Conservation (phyloP, 805 yeast genomes). For the Cyberlindnera maritima region DNA sequence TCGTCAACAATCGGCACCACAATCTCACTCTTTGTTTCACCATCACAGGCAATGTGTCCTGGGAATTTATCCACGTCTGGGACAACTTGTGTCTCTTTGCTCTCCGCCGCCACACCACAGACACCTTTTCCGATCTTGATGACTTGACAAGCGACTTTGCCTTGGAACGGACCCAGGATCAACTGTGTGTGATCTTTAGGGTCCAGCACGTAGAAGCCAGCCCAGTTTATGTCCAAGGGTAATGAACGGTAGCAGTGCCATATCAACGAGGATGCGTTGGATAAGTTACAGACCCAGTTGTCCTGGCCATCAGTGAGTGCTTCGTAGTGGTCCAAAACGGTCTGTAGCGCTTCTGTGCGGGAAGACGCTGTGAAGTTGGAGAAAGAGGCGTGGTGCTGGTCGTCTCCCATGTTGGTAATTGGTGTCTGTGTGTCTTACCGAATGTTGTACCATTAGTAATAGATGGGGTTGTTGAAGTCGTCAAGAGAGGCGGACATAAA, state of each 20-base stretch:
- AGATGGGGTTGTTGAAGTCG: too few species aligned
- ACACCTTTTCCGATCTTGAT: constrained; percentile 83
- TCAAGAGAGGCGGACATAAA: too few species aligned
- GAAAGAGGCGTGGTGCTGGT: constrained; percentile 71
- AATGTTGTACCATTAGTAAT: too few species aligned
- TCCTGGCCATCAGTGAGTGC: constrained; percentile 61
- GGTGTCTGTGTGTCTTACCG: too few species aligned
- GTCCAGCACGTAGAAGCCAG: constrained; percentile 75
- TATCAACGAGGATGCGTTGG: constrained; percentile 81
- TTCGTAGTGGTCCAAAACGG: constrained; percentile 55
- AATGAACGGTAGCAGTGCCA: constrained; percentile 85
- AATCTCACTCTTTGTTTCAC: constrained; percentile 88
- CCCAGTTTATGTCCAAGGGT: constrained; percentile 71
- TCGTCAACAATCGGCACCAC: constrained; percentile 73
- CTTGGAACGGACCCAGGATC: constrained; percentile 90
- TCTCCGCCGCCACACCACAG: constrained; percentile 80
- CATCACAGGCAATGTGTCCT: constrained; percentile 97
- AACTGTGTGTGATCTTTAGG: constrained; percentile 39
- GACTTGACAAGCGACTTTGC: constrained; percentile 92
- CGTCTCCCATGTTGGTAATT: constrained; percentile 16
- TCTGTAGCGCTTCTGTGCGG: constrained; percentile 56
- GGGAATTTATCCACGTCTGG: constrained; percentile 75
- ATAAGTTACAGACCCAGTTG: constrained; percentile 87
- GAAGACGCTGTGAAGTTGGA: constrained; percentile 43
- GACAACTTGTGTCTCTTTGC: constrained; percentile 66